Conservation (phyloP, 225 moss, liverwort and hornwort species). For the Sphagnum tenellum region DNA sequence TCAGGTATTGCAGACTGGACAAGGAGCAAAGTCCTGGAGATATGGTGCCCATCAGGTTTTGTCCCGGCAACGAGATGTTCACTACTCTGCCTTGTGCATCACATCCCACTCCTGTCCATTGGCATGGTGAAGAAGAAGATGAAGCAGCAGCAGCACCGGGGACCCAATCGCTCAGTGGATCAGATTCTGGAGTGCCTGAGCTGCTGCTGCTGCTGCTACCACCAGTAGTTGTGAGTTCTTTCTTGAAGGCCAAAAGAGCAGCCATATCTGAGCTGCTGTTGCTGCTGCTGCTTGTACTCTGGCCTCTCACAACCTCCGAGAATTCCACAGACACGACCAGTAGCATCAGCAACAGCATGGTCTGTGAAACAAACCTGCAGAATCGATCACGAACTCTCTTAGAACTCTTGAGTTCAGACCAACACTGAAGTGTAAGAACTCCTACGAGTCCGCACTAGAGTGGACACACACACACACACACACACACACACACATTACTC, state of each 20-base stretch:
- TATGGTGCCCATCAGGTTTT: conserved; percentile 26
- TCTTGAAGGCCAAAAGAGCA: conserved; percentile 51
- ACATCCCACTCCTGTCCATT: conserved; percentile 54
- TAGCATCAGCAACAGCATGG: too few species aligned
- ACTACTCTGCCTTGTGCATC: conserved; percentile 15
- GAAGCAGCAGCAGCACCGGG: conserved; percentile 4
- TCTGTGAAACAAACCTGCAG: too few species aligned
- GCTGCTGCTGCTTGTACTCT: too few species aligned
- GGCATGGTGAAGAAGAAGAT: conserved; percentile 13
- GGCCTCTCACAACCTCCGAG: too few species aligned
- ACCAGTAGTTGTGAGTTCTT: conserved; percentile 13
- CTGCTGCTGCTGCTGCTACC: too few species aligned
- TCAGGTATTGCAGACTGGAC: conserved; percentile 34
- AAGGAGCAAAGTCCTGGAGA: conserved; percentile 32
- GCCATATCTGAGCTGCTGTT: conserved; percentile 10
- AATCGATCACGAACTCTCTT: too few species aligned
- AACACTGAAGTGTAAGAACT: too few species aligned
- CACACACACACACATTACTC: too few species aligned
- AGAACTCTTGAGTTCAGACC: too few species aligned
- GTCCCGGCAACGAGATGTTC: conserved; percentile 15
- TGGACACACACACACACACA: too few species aligned
- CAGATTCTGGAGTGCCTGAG: neutral
- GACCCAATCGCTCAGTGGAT: conserved; percentile 20
- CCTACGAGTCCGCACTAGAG: too few species aligned
- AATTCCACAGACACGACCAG: too few species aligned